Evolutionary conservation across 1,284 basidiomycete genomes (phyloP).

Genomic region (Trametes pubescens): DNA sequence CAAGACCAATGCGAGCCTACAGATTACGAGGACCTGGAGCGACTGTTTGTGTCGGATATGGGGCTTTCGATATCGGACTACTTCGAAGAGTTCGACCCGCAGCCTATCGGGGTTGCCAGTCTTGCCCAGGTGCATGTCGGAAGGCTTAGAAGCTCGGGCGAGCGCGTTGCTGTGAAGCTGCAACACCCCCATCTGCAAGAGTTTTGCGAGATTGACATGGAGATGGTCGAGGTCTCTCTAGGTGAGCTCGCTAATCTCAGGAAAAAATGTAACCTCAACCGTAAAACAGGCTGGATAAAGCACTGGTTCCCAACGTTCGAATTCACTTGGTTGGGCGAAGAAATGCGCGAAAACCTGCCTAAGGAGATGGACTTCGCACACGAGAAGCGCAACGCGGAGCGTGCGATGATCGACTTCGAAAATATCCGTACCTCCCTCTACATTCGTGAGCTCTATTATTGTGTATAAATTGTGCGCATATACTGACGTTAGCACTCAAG

Average conservation of each 20-base stretch:
- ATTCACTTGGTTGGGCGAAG: conserved; percentile 93
- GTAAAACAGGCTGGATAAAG: conserved; percentile 80
- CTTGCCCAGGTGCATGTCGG: conserved; percentile 96
- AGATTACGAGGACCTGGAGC: conserved; percentile 71
- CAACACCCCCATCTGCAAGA: conserved; percentile 96
- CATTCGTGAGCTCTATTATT: conserved; percentile 58
- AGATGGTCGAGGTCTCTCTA: conserved; percentile 85
- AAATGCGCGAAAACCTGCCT: conserved; percentile 92
- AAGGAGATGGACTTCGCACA: conserved; percentile 96
- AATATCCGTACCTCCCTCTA: conserved; percentile 84
- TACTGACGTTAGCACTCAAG: conserved; percentile 20
- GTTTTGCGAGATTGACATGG: conserved; percentile 88
- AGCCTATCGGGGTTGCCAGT: conserved; percentile 95
- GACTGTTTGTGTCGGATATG: conserved; percentile 78
- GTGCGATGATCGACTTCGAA: conserved; percentile 79
- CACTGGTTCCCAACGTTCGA: conserved; percentile 91
- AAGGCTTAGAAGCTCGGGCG: conserved; percentile 73
- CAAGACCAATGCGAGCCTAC: conserved; percentile 91
- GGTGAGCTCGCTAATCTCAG: conserved; percentile 48
- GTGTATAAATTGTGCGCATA: neutral
- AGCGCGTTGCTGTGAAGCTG: conserved; percentile 92
- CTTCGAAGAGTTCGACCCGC: conserved; percentile 86
- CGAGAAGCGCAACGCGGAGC: conserved; percentile 87
- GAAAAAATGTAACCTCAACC: neutral
- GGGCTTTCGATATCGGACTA: conserved; percentile 69